Evolutionary conservation across 2,329 filamentous ascomycete genomes (phyloP), one percentile per base, ranked within the genome.

Genomic region (Bretziella fagacearum): DNA sequence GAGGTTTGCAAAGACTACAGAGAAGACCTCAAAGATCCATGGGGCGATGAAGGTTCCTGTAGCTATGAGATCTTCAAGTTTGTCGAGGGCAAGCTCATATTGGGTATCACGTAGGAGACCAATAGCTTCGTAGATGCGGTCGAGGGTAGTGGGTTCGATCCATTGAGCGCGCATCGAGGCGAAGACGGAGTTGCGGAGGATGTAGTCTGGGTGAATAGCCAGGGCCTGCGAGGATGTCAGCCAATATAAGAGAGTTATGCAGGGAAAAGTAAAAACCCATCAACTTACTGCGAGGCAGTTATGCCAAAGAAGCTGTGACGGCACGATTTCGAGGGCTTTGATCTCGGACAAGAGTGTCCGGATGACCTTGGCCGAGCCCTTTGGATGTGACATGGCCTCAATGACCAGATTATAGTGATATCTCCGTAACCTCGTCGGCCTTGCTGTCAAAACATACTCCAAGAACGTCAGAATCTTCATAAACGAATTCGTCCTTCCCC

Each of bases 121-220:
- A 7, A 84, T 63, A 55, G 82, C 74, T 57, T 73, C 73, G 6
- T 77, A 80, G 5, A 73, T 65, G 70, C 66, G 8, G 68, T 71
- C 35, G 69, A 74, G 6, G 83, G 63, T 6, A 66, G 64, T 70
- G 5, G 60, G 53, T 2, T 56, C 52, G 41, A 60, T 58, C 82
- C 85, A 93, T 52, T 75, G 70, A 48, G 75, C 68, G 55, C 75
- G 74, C 81, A 91, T 85, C 48, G 79, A 77, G 47, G 74, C 65
- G 32, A 95, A 64, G 3, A 94, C 69, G 29, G 79, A 69, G 46
- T 74, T 71, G 29, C 86, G 77, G 20, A 91, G 64, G 4, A 85
- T 54, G 55, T 93, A 89, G 60, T 96, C 83, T 0, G 89, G 84
- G 58, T 96, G 91, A 6, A 91, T 74, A 0, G 83, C 75, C 20